phyloP scores from a whole-genome alignment of 192 early-diverging fungal species.

The Entomortierella lignicola region DNA sequence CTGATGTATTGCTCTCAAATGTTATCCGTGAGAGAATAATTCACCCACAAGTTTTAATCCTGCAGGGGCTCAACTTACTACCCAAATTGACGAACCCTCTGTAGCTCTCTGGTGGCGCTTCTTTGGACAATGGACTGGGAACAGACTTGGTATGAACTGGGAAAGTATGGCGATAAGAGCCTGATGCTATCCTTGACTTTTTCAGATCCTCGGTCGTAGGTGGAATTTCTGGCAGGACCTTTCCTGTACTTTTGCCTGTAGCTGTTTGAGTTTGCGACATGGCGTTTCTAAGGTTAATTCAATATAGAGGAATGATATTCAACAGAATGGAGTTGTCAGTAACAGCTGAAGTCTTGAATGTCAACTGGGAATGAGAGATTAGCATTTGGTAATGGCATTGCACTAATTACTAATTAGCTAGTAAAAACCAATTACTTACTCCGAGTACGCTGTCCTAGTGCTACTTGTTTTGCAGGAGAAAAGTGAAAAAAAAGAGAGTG shows the following conservation, averaged over 20 bases:
- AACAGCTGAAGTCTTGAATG: too few species aligned
- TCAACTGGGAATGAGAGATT: too few species aligned
- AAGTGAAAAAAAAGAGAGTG: not conserved
- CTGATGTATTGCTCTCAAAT: too few species aligned
- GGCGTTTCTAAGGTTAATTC: not conserved
- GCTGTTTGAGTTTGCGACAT: not conserved
- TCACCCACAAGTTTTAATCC: too few species aligned
- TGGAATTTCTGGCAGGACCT: constrained; percentile 18
- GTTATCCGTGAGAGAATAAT: too few species aligned
- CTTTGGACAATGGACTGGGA: constrained; percentile 84
- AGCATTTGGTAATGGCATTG: too few species aligned
- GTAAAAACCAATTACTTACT: not conserved
- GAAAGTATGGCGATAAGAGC: constrained; percentile 54
- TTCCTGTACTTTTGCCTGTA: not conserved
- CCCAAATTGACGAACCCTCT: constrained; percentile 85
- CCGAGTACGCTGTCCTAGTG: not conserved
- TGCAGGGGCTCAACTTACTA: constrained; percentile 60
- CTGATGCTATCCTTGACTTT: constrained; percentile 4
- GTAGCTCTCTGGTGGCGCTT: constrained; percentile 87
- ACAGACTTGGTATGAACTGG: constrained; percentile 72
- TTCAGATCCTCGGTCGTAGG: constrained; percentile 27
- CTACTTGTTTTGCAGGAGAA: not conserved
- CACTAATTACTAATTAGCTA: too few species aligned
- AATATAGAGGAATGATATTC: not conserved
- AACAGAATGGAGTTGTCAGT: too few species aligned